These are phyloP conservation scores for Sistotremastrum niveocremeum DNA, from an alignment of 768 basidiomycete genomes.

Conservation along the genomic window DNA sequence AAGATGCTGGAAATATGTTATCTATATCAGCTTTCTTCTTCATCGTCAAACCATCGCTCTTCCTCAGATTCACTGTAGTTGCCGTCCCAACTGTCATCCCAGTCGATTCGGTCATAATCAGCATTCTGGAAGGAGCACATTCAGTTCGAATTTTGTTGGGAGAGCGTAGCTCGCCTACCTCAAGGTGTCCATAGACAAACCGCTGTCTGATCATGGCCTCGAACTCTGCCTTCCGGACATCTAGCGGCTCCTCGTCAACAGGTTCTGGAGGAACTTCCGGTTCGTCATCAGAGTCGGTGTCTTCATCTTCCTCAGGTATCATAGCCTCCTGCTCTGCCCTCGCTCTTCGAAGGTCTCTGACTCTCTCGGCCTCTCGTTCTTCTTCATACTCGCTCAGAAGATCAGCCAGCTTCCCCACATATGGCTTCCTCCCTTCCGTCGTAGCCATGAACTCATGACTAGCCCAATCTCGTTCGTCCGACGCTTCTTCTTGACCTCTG, in stretches of 20 bases:
- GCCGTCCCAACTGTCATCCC: constrained; percentile 55
- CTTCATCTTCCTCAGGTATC: constrained; percentile 56
- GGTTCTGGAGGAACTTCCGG: constrained; percentile 16
- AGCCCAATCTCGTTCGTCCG: constrained; percentile 62
- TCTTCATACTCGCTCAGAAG: constrained; percentile 66
- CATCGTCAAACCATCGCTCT: constrained; percentile 65
- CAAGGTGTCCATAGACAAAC: constrained; percentile 64
- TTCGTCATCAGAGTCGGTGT: constrained; percentile 25
- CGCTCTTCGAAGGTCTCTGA: constrained; percentile 32
- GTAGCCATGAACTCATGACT: constrained; percentile 47
- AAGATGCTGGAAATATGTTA: neutral
- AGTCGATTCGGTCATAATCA: constrained; percentile 61
- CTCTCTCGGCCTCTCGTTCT: constrained; percentile 56
- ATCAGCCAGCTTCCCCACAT: constrained; percentile 55
- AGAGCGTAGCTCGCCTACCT: constrained; percentile 29
- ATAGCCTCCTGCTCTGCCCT: constrained; percentile 30
- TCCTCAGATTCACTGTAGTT: constrained; percentile 48
- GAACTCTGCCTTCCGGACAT: constrained; percentile 28
- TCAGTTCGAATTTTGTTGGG: neutral
- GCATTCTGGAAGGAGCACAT: constrained; percentile 30
- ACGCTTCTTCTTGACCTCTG: constrained; percentile 35
- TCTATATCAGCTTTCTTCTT: constrained; percentile 21
- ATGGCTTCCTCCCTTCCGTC: constrained; percentile 22
- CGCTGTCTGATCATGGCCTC: constrained; percentile 49
- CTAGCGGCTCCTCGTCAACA: constrained; percentile 11